Evolutionary conservation across 495 filamentous ascomycete genomes (phyloP), one percentile per base, ranked within the genome.

Genomic region (Talaromyces stipitatus): DNA sequence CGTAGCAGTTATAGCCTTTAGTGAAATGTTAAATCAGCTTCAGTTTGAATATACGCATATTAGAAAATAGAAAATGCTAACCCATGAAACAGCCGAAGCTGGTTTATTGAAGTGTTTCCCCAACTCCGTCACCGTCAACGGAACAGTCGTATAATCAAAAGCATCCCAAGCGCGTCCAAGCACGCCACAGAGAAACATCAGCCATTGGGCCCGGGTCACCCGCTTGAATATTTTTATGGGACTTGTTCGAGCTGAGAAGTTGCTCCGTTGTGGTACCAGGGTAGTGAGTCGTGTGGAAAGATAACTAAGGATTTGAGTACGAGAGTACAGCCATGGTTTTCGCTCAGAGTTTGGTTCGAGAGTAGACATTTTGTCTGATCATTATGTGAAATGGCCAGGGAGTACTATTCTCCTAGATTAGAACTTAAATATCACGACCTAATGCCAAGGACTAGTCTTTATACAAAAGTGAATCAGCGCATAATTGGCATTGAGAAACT

Each of bases 1-100:
- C 46, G 89, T 86, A 10, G 90, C 72, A 0, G 87, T 91, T 61
- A 91, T 90, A 29, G 87, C 87, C 87, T 38, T 48, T 48, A 26
- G 10, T 48, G 12, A 4, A 11, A 26, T 24, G 7, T n/a, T 48
- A 2, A 14, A 48, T 48, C 7, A 48, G 45, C 20, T 10, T 10
- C 4, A 14, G 3, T 4, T 20, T 12, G 9, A 16, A 5, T 41
- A 20, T 36, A 8, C 16, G 18, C 5, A 38, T 5, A 16, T 11
- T 9, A 23, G 56, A n/a, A 29, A 48, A 50, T 2, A 12, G 18
- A n/a, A n/a, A n/a, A 12, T 54, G 48, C 58, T 6, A 30, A 66
- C 68, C 72, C 71, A 76, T 3, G 70, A 67, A 1, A 76, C 64
- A 36, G 61, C 61, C 1, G 69, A 67, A 45, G 67, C 66, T n/a